Percentiles rank a stretch among this genome's conserved stretches.
These are phyloP conservation scores for Lipomyces sp. DNA, from an alignment of 805 yeast species.

Conservation along the genomic window DNA sequence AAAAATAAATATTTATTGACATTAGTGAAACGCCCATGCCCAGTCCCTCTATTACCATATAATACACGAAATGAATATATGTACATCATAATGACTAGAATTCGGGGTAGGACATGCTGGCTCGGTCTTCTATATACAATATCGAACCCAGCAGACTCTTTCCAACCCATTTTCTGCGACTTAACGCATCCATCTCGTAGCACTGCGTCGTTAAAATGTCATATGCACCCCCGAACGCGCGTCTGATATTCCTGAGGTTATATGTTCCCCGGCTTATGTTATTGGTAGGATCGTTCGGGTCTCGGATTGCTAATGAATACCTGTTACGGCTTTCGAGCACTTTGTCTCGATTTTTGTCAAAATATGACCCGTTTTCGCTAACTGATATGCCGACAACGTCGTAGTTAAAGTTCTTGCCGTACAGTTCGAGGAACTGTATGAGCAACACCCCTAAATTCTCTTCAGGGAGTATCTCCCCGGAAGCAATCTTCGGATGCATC, in stretches of 20 bases:
- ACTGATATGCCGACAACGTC: conserved; percentile 74
- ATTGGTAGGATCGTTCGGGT: conserved; percentile 82
- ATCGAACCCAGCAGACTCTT: conserved; percentile 68
- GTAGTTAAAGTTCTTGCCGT: conserved; percentile 87
- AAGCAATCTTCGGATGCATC: conserved; percentile 76
- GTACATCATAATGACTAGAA: neutral
- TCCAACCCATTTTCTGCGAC: conserved; percentile 69
- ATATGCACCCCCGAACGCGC: conserved; percentile 88
- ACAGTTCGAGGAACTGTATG: conserved; percentile 89
- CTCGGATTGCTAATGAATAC: conserved; percentile 78
- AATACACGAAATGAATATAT: neutral
- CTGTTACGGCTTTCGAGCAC: conserved; percentile 51
- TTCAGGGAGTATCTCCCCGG: conserved; percentile 66
- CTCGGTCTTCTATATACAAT: conserved; percentile 12
- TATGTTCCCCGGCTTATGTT: conserved; percentile 80
- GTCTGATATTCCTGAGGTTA: conserved; percentile 75
- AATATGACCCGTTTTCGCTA: conserved; percentile 58
- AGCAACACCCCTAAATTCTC: conserved; percentile 84
- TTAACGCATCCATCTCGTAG: conserved; percentile 67
- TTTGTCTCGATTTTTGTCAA: conserved; percentile 61
- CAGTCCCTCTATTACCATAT: neutral
- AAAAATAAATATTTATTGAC: no score
- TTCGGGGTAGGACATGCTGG: neutral
- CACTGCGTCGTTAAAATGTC: conserved; percentile 76
- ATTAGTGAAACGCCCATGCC: neutral